Percentiles rank a stretch among this genome's conserved stretches.
Conservation (phyloP, 805 yeast genomes). For the Metschnikowia cubensis region DNA sequence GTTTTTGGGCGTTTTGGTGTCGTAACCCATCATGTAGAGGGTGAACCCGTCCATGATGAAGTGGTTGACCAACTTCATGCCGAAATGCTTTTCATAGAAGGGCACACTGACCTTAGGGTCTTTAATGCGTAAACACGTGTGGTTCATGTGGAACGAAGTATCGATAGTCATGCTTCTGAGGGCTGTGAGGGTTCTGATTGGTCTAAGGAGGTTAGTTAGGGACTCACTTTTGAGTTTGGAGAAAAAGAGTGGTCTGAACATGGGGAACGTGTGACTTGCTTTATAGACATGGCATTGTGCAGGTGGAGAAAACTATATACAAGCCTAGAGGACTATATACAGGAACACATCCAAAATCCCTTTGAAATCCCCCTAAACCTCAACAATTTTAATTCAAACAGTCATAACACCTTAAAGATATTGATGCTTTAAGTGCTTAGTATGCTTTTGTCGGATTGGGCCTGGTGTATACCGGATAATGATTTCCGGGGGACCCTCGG, state of each 20-base stretch:
- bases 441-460: too few relatives aligned
- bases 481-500: too few relatives aligned
- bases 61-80: conserved; percentile 57
- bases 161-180: conserved; percentile 28
- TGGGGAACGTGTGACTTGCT: neutral
- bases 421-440: too few relatives aligned
- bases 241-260: neutral
- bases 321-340: too few relatives aligned
- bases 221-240: neutral
- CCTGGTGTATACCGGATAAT: too few relatives aligned
- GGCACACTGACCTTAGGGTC: conserved; percentile 70
- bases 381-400: too few relatives aligned
- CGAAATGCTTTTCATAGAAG: conserved; percentile 73
- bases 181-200: neutral
- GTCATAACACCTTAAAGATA: too few relatives aligned
- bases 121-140: conserved; percentile 75
- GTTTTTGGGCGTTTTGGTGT: conserved; percentile 39
- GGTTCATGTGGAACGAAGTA: conserved; percentile 48
- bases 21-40: conserved; percentile 64
- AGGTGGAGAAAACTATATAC: neutral
- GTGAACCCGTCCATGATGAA: conserved; percentile 54
- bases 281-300: neutral
- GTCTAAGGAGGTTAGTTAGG: neutral
- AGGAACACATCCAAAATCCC: too few relatives aligned
- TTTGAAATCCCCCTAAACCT: too few relatives aligned